Evolutionary conservation across 140 eudicot genomes (phyloP), one percentile per base, ranked within the genome.

Genomic region (Stevia rebaudiana): DNA sequence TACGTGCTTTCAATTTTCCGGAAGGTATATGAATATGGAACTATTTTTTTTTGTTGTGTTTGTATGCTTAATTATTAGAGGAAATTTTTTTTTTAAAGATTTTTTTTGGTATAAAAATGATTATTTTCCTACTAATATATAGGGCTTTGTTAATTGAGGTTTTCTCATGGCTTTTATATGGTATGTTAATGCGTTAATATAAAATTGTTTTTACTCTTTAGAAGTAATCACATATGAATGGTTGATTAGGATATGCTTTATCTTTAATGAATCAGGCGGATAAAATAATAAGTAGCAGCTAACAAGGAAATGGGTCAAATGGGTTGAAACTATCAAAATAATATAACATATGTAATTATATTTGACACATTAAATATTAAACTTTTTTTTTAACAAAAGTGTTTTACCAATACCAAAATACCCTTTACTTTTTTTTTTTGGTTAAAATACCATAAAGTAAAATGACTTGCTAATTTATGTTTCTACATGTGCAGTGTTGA

Each of bases 1-100:
- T 74, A 83, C 89, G 36, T 88, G 98, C 94, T 92, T 92, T 76
- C 82, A 88, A 55, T 92, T 76, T 78, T 78, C 91, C 7, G 81
- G 68, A 73, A 92, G 96, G 98, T 92, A 92, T 60, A 44, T 80
- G 41, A 49, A 61, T 63, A 37, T 37, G 67, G 47, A 59, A 19
- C 53, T 17, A 59, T 67, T 68, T 13, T 60, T 13, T 60, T 11
- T 21, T 25, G 4, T 10, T 74, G 50, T 48, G 42, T 61, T 73
- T 73, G 35, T 36, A 39, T 58, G 41, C 52, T 57, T 74, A 36
- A 48, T 71, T 61, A 36, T 17, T 2, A 0, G 7, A 21, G 24
- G 58, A n/a, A 12, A 7, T 16, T 81, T 90, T 67, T 90, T 18
- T 41, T 54, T 17, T 8, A n/a, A 63, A 1, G 11, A 63, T 51